Evolutionary conservation across 345 rosid genomes (phyloP), one percentile per base, ranked within the genome.

Genomic region (Rubroshorea leprosula): DNA sequence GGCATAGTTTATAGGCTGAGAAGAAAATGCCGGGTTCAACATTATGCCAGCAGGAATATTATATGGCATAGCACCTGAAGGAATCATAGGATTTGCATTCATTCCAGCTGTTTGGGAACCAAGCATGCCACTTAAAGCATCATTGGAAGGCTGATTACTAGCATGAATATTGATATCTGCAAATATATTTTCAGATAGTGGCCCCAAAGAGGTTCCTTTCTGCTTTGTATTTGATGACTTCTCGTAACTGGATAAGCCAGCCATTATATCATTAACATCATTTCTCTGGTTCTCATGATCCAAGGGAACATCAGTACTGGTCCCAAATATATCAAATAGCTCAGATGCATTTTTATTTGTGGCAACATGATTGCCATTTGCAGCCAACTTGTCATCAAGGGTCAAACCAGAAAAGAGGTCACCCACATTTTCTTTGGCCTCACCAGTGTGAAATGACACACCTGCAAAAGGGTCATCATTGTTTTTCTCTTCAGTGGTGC

Each of bases 371-470:
- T 73, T 80, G 65, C 51, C 82, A 65, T 62, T 62, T 53, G 57
- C 60, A 54, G 61, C 72, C 5, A 70, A 68, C 54, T 82, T 82
- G 55, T 71, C 80, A 73, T 73, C 88, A 35, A 89, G 47, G 57
- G 75, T 71, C 94, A 93, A 78, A 58, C 94, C 94, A 41, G 94
- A 79, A 80, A 93, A 93, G 46, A 93, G 76, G 68, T 86, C 96
- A 17, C 78, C 82, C 21, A 54, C 51, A 20, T 11, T 73, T 49
- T 73, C 83, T 67, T 68, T 68, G 63, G 57, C 74, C 69, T 68
- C 78, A 55, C 52, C 74, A 12, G 77, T 54, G 72, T 82, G 90
- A 74, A 93, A 93, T 45, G 89, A 85, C 56, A 93, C 96, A 68
- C 75, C 96, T 49, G 87, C 88, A 76, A 93, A 93, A 24, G 95